Conservation (phyloP, 2,329 filamentous ascomycete genomes). For the Colletotrichum liaoningense region DNA sequence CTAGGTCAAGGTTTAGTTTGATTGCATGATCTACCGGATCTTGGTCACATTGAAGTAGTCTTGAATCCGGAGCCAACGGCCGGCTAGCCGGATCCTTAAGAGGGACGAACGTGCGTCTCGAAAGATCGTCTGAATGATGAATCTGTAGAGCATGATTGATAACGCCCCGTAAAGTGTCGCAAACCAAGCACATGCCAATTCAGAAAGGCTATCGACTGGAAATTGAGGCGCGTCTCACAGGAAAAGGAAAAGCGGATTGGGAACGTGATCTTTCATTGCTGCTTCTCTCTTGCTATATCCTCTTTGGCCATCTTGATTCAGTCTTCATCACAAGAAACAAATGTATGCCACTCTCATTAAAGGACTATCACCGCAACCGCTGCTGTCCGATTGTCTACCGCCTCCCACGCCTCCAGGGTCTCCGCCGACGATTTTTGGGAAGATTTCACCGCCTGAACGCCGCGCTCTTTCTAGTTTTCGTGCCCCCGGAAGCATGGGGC, state of each 20-base stretch:
- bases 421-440: slow-evolving; percentile 31
- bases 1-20: neutral
- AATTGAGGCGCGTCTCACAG: neutral
- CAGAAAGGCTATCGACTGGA: neutral
- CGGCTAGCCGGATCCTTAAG: neutral
- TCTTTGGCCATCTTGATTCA: slow-evolving; percentile 20
- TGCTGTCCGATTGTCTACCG: slow-evolving; percentile 20
- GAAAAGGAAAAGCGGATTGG: neutral
- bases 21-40: neutral
- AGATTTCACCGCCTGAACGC: slow-evolving; percentile 29
- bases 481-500: slow-evolving; percentile 32
- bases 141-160: neutral
- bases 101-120: slow-evolving; percentile 1
- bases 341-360: slow-evolving; percentile 34
- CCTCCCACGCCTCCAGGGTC: slow-evolving; percentile 28
- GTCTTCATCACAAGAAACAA: slow-evolving; percentile 30
- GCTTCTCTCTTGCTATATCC: slow-evolving; percentile 13
- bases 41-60: neutral
- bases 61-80: neutral
- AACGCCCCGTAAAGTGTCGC: neutral
- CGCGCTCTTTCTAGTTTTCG: slow-evolving; percentile 29
- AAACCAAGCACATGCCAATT: neutral
- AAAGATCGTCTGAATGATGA: neutral
- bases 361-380: slow-evolving; percentile 30
- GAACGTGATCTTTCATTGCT: slow-evolving; percentile 27